Percentiles rank a stretch among this genome's conserved stretches.
These are phyloP conservation scores for Ogataea kodamae DNA, from an alignment of 805 yeast species.

Conservation along the genomic window DNA sequence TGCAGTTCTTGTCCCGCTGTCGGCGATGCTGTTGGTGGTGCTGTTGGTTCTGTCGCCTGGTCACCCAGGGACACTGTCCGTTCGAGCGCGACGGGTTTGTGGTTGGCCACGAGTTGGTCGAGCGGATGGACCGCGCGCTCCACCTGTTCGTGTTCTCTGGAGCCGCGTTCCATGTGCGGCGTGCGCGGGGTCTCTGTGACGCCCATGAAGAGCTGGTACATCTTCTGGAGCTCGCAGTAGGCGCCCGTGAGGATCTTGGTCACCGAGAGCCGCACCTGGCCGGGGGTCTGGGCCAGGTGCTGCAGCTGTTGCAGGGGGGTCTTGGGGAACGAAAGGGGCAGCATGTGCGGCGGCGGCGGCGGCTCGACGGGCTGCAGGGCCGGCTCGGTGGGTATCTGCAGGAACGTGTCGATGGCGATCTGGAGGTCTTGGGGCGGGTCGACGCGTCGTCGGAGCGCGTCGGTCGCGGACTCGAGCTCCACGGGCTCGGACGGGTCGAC, in stretches of 20 bases:
- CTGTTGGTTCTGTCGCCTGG: neutral
- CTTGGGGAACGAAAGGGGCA: slow-evolving; percentile 19
- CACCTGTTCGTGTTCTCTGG: slow-evolving; percentile 41
- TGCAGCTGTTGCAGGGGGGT: slow-evolving; percentile 23
- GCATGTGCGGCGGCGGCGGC: slow-evolving; percentile 9
- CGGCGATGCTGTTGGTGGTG: neutral
- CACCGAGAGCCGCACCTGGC: slow-evolving; percentile 46
- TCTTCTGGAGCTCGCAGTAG: slow-evolving; percentile 67
- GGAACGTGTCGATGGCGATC: too few species aligned
- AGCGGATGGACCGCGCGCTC: slow-evolving; percentile 47
- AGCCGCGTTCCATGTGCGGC: slow-evolving; percentile 45
- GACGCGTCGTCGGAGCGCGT: too few species aligned
- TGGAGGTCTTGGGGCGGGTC: too few species aligned
- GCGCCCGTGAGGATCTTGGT: slow-evolving; percentile 53
- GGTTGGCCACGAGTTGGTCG: slow-evolving; percentile 13
- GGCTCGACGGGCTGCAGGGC: slow-evolving; percentile 7
- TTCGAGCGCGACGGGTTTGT: slow-evolving; percentile 5
- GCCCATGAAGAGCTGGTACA: slow-evolving; percentile 48
- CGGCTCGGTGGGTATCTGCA: too few species aligned
- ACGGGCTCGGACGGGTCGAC: too few species aligned
- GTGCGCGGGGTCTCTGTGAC: slow-evolving; percentile 29
- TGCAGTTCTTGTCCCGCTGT: too few species aligned
- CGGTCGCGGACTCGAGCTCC: too few species aligned
- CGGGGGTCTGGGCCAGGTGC: slow-evolving; percentile 7
- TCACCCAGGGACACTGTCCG: slow-evolving; percentile 9